phyloP scores from a whole-genome alignment of 179 eudicot genomes.

The Heliamphora pulchella region DNA sequence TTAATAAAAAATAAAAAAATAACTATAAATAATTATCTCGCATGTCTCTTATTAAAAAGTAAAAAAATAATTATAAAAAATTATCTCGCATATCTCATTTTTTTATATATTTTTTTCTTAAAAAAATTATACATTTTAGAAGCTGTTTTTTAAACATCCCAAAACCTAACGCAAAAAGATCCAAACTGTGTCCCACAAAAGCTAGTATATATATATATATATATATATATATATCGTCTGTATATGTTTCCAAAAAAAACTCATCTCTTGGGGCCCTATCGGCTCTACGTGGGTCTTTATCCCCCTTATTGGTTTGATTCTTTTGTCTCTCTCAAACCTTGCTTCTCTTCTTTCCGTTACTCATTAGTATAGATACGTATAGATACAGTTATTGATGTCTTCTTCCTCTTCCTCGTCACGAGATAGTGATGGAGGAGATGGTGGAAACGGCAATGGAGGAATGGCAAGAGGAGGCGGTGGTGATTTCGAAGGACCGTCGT shows the following conservation, averaged over 20 bases:
- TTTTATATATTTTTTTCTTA: too few relatives aligned
- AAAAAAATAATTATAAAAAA: too few relatives aligned
- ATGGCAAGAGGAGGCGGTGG: slow-evolving; percentile 17
- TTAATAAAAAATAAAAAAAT: too few relatives aligned
- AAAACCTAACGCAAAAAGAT: too few relatives aligned
- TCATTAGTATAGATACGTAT: neutral
- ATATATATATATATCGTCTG: too few relatives aligned
- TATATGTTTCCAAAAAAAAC: neutral
- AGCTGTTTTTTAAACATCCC: too few relatives aligned
- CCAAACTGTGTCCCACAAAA: too few relatives aligned
- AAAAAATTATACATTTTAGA: too few relatives aligned
- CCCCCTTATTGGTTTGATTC: neutral
- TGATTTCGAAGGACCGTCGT: slow-evolving; percentile 31
- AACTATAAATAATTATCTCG: too few relatives aligned
- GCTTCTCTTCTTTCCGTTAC: slow-evolving; percentile 13
- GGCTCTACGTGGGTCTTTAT: neutral
- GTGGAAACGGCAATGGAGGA: neutral
- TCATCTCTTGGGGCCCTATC: neutral
- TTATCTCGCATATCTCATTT: too few relatives aligned
- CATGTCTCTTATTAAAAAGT: too few relatives aligned
- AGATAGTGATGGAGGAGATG: slow-evolving; percentile 14
- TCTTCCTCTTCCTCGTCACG: slow-evolving; percentile 24
- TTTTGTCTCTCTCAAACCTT: neutral
- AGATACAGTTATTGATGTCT: neutral
- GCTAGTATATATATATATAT: too few relatives aligned